Base-by-base conservation (phyloP, 1,284 basidiomycete genomes). In the Wolfiporia cocos region DNA sequence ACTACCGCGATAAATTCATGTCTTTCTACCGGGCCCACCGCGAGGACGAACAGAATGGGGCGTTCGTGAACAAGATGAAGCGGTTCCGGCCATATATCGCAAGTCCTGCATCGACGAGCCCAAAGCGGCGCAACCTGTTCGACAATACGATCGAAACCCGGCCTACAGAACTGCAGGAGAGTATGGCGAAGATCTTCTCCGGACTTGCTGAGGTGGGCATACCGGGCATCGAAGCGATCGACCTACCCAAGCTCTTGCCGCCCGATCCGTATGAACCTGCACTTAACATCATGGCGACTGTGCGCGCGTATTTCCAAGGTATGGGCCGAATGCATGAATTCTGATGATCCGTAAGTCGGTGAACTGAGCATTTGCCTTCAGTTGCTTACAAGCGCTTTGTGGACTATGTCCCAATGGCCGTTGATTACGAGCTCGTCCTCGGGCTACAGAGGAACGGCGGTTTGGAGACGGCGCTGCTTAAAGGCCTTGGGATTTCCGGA, bases 241-340 rank as follows among this genome's bases (percentile, higher is more conserved):
- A 80, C 38, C 54, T 83, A 0, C 57, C 70, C 0, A 78, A 73
- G 48, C 56, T 89, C 0, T 58, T 78, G 1, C 69, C 74, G 0
- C 48, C 69, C 0, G 78, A 83, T 49, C 61, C 61, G 0, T 73
- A 68, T 64, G 76, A 80, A 28, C 67, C 73, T 0, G 78, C 75
- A 0, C 53, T 86, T 3, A 52, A 62, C 11, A 81, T 86, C 50
- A 84, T 85, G 78, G 77, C 83, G 0, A 72, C 77, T 34, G 79
- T 82, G 4, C 67, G 79, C 4, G 85, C 79, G 0, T 86, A 86
- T 51, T 86, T 83, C 56, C 79, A 84, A 70, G 78, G 80, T 81
- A 14, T 21, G 44, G 22, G 4, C 14, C 10, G 17, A 7, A 5
- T 17, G 7, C 15, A 26, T 14, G n/a, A n/a, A n/a, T n/a, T n/a